These are phyloP conservation scores for Emergomyces pasteurianus DNA, from an alignment of 2,329 filamentous ascomycete genomes.

Conservation along the genomic window DNA sequence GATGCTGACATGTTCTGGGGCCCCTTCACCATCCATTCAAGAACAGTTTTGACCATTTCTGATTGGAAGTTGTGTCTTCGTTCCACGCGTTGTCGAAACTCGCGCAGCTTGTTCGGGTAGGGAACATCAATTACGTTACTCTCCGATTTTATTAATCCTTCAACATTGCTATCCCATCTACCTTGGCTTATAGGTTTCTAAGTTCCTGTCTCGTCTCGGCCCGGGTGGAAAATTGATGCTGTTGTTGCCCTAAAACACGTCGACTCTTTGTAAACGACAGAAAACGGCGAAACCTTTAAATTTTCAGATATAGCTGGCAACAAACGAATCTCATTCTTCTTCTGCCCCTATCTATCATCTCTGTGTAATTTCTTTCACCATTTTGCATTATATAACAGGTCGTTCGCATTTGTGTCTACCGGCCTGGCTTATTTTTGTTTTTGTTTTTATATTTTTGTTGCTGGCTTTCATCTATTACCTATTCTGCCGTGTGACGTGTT, in stretches of 20 bases:
- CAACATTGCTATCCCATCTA: too few species aligned
- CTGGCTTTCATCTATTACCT: not conserved
- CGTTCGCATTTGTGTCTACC: not conserved
- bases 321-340: not conserved
- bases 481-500: not conserved
- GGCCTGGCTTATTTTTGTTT: not conserved
- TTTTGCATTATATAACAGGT: not conserved
- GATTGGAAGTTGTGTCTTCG: constrained; percentile 37
- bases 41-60: constrained; percentile 50
- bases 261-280: too few species aligned
- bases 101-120: too few species aligned
- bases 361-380: not conserved
- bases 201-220: too few species aligned
- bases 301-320: not conserved
- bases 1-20: constrained; percentile 56
- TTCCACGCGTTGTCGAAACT: not conserved
- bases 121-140: too few species aligned
- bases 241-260: too few species aligned
- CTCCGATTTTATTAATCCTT: too few species aligned
- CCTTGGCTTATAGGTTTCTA: too few species aligned
- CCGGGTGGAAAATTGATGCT: too few species aligned
- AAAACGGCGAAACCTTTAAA: not conserved
- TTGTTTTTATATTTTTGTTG: too few species aligned
- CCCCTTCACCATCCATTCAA: constrained; percentile 48
- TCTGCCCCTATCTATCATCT: not conserved